These are phyloP conservation scores for Novymonas esmeraldas DNA, from an alignment of 208 protist species.

Conservation along the genomic window DNA sequence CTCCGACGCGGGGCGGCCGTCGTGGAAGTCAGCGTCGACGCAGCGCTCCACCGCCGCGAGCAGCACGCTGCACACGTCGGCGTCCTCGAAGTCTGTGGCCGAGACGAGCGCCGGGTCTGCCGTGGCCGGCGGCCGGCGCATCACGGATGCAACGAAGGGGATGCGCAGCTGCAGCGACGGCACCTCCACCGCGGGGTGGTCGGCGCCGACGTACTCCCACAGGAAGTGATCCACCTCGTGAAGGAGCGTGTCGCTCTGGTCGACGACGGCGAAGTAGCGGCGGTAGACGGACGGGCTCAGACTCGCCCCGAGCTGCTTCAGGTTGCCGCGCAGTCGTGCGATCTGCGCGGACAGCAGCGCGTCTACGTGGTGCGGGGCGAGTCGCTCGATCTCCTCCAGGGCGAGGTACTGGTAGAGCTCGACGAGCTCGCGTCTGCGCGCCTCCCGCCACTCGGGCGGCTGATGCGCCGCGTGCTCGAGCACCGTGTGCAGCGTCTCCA, in stretches of 20 bases:
- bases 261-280: constrained; percentile 63
- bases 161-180: constrained; percentile 72
- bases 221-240: constrained; percentile 83
- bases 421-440: constrained; percentile 79
- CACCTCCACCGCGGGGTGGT: constrained; percentile 77
- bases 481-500: constrained; percentile 90
- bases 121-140: constrained; percentile 52
- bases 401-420: constrained; percentile 83
- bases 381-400: constrained; percentile 68
- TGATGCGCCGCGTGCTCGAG: constrained; percentile 76
- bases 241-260: constrained; percentile 53
- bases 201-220: constrained; percentile 79
- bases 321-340: constrained; percentile 63
- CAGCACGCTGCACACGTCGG: constrained; percentile 77
- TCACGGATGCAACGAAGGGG: constrained; percentile 72
- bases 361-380: constrained; percentile 60
- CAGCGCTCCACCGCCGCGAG: constrained; percentile 73
- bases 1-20: constrained; percentile 56
- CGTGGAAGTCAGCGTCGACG: constrained; percentile 72
- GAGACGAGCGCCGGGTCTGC: constrained; percentile 29
- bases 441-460: constrained; percentile 81
- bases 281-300: constrained; percentile 76
- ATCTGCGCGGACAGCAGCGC: constrained; percentile 68
- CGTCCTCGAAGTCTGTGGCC: constrained; percentile 75
- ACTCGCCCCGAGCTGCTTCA: constrained; percentile 58